Percentiles rank a stretch among this genome's conserved stretches.
Conservation (phyloP, 1,284 basidiomycete species). For the Papiliotrema flavescens region DNA sequence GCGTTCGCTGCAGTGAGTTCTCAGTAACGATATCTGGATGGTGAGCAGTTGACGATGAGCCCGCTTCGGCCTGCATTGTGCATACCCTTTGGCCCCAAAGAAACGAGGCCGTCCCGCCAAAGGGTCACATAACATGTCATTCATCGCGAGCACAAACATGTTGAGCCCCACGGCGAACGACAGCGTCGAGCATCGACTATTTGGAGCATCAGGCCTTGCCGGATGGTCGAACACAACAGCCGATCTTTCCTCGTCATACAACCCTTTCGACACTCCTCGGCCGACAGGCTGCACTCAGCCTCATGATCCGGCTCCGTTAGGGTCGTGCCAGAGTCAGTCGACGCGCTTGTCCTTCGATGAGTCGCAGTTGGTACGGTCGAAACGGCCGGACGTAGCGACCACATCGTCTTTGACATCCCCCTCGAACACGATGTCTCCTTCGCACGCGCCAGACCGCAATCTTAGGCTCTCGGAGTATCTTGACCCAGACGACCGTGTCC, state of each 20-base stretch:
- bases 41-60: background rate
- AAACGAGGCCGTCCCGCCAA: background rate
- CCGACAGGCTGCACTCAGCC: too few relatives aligned
- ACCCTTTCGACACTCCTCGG: too few relatives aligned
- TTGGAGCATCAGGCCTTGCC: too few relatives aligned
- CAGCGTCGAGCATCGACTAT: too few relatives aligned
- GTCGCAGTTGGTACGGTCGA: background rate
- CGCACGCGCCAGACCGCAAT: background rate
- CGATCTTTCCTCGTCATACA: too few relatives aligned
- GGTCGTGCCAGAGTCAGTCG: too few relatives aligned
- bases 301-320: too few relatives aligned
- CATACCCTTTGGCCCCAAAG: background rate
- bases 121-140: background rate
- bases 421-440: background rate
- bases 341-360: too few relatives aligned
- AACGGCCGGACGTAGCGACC: background rate
- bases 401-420: background rate
- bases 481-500: background rate
- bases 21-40: too few relatives aligned
- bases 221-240: too few relatives aligned
- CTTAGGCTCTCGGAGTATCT: conserved; percentile 2
- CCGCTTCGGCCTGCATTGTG: background rate
- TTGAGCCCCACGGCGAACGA: background rate
- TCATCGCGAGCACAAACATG: background rate
- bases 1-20: background rate